Percentiles rank a stretch among this genome's conserved stretches.
These are phyloP conservation scores for Carnegiea gigantea DNA, from an alignment of 179 eudicot genomes.

Conservation along the genomic window DNA sequence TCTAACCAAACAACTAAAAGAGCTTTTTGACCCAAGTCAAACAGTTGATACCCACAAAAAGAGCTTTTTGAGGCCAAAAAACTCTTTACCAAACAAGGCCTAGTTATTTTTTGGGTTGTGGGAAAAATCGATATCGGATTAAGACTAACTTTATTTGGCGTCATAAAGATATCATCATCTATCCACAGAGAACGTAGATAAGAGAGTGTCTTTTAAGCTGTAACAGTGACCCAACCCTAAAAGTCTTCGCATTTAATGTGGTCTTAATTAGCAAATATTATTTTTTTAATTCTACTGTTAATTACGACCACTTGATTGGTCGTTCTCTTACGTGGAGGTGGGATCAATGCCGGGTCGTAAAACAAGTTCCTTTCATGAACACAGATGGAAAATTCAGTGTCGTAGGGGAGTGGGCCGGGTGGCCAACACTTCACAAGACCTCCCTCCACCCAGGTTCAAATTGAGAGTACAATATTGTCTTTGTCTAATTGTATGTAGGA, in stretches of 20 bases:
- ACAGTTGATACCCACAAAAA: too few species aligned
- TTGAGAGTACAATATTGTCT: too few species aligned
- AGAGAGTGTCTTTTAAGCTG: constrained; percentile 31
- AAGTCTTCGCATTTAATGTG: constrained; percentile 8
- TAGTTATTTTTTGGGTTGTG: background rate
- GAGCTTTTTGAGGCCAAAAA: too few species aligned
- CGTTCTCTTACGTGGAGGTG: background rate
- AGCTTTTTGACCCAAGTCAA: too few species aligned
- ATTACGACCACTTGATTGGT: background rate
- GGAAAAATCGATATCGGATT: background rate
- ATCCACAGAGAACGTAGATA: constrained; percentile 11
- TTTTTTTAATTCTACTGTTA: background rate
- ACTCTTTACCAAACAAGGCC: too few species aligned
- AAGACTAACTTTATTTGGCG: constrained; percentile 1
- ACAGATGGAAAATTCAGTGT: background rate
- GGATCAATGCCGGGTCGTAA: background rate
- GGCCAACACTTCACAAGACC: too few species aligned
- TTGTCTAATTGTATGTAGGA: too few species aligned
- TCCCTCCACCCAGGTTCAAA: too few species aligned
- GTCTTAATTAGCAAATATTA: constrained; percentile 6
- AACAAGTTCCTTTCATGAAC: background rate
- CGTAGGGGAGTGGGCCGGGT: too few species aligned
- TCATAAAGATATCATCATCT: constrained; percentile 3
- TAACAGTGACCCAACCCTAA: constrained; percentile 1
- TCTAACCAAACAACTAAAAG: too few species aligned